phyloP scores from a whole-genome alignment of 345 rosid genomes.

The Geranium rotundifolium region DNA sequence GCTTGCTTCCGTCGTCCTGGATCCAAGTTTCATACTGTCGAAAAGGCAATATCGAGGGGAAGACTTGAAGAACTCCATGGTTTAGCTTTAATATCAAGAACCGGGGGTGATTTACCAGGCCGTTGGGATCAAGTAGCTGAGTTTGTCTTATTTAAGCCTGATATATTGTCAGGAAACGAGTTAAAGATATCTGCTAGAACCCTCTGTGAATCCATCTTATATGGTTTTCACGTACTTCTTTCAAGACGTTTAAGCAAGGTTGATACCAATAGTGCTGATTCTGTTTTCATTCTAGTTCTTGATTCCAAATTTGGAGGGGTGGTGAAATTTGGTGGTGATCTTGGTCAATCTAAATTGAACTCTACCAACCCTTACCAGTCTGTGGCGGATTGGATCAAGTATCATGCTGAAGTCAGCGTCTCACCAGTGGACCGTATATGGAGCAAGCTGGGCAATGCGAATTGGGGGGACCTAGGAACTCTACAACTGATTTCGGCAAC shows the following conservation, averaged over 20 bases:
- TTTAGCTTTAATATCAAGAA: constrained; percentile 37
- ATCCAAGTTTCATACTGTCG: constrained; percentile 39
- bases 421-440: constrained; percentile 81
- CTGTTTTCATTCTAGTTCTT: constrained; percentile 61
- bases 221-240: constrained; percentile 60
- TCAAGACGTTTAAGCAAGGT: constrained; percentile 76
- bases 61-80: constrained; percentile 41
- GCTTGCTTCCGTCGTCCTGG: constrained; percentile 35
- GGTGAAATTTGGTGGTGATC: constrained; percentile 83
- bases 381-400: constrained; percentile 69
- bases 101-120: constrained; percentile 23
- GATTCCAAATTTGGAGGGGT: constrained; percentile 89
- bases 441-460: constrained; percentile 97
- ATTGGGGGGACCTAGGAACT: constrained; percentile 93
- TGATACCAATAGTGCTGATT: constrained; percentile 37
- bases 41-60: constrained; percentile 43
- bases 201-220: constrained; percentile 71
- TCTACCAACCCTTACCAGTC: constrained; percentile 53
- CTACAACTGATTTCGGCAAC: constrained; percentile 85
- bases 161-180: constrained; percentile 29
- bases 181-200: constrained; percentile 30
- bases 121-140: constrained; percentile 44
- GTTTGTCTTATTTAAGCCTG: constrained; percentile 31
- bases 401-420: constrained; percentile 47
- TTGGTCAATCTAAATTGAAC: constrained; percentile 68